These are phyloP conservation scores for Hypomontagnella monticulosa DNA, from an alignment of 495 filamentous ascomycete genomes.

Conservation along the genomic window DNA sequence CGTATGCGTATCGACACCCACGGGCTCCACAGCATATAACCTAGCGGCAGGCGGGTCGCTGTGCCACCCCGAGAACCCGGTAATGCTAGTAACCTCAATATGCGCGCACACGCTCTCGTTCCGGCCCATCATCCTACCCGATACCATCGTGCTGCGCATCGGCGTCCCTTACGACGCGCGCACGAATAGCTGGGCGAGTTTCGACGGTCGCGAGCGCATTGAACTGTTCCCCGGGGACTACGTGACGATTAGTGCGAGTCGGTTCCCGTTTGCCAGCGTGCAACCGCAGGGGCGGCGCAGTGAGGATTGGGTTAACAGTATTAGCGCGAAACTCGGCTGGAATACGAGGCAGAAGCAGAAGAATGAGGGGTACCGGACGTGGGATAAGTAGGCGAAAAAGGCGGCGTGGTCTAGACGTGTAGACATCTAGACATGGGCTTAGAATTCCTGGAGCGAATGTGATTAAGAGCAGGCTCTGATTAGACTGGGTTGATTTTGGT, in stretches of 20 bases:
- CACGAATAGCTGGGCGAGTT: slow-evolving; percentile 92
- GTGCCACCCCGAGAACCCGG: slow-evolving; percentile 96
- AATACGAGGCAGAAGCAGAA: slow-evolving; percentile 87
- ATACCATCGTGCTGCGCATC: slow-evolving; percentile 90
- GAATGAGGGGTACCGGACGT: slow-evolving; percentile 59
- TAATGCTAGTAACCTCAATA: slow-evolving; percentile 94
- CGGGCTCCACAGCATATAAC: slow-evolving; percentile 96
- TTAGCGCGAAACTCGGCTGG: slow-evolving; percentile 91
- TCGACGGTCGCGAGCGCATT: slow-evolving; percentile 90
- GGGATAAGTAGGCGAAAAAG: slow-evolving; percentile 48
- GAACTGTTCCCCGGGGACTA: slow-evolving; percentile 93
- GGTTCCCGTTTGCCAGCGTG: slow-evolving; percentile 93
- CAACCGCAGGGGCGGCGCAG: slow-evolving; percentile 75
- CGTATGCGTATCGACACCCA: slow-evolving; percentile 89
- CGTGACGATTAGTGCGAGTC: slow-evolving; percentile 89
- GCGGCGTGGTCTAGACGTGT: background rate
- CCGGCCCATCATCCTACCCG: slow-evolving; percentile 92
- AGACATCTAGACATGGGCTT: background rate
- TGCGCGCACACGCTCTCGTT: slow-evolving; percentile 97
- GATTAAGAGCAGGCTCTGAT: background rate
- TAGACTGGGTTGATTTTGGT: background rate
- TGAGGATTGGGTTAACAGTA: slow-evolving; percentile 94
- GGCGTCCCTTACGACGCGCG: slow-evolving; percentile 94
- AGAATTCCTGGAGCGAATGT: background rate
- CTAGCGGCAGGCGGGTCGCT: slow-evolving; percentile 94